These are phyloP conservation scores for Gremmenia infestans DNA, from an alignment of 2,329 filamentous ascomycete genomes.

Conservation along the genomic window DNA sequence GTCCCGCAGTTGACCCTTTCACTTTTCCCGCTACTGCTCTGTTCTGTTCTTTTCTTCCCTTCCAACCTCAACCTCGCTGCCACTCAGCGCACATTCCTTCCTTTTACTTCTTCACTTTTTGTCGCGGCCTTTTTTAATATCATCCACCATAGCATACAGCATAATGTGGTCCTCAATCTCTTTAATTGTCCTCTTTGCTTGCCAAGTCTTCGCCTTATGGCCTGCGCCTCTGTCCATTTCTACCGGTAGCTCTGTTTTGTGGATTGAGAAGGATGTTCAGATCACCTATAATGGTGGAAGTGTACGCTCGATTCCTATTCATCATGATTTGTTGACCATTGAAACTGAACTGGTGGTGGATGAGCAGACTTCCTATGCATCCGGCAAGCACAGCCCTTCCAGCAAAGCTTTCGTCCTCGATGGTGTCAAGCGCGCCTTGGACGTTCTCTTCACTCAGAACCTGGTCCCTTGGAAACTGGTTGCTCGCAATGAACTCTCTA, in stretches of 20 bases:
- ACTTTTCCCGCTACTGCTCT: too few species aligned
- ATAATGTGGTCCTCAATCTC: slow-evolving; percentile 19
- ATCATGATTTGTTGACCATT: slow-evolving; percentile 16
- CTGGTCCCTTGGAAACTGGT: slow-evolving; percentile 78
- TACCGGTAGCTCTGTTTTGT: slow-evolving; percentile 48
- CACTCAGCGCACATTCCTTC: too few species aligned
- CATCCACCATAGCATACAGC: neutral
- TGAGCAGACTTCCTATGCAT: slow-evolving; percentile 16
- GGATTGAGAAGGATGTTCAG: slow-evolving; percentile 46
- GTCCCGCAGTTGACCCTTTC: too few species aligned
- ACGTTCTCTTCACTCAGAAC: slow-evolving; percentile 60
- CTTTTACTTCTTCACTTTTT: neutral
- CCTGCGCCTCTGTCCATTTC: slow-evolving; percentile 48
- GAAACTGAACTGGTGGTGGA: slow-evolving; percentile 26
- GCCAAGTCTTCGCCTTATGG: slow-evolving; percentile 46
- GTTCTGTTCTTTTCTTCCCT: neutral
- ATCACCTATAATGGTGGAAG: slow-evolving; percentile 54
- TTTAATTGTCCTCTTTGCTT: slow-evolving; percentile 17
- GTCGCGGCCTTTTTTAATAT: neutral
- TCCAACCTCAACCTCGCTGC: neutral
- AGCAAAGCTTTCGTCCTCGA: slow-evolving; percentile 51
- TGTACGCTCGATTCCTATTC: slow-evolving; percentile 45
- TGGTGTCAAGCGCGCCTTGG: slow-evolving; percentile 54
- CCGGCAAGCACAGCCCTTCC: slow-evolving; percentile 12
- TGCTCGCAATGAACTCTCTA: slow-evolving; percentile 48